A percentile compares a stretch with the other conserved stretches of the same genome.
These are phyloP conservation scores for Daldinia bambusicola DNA, from an alignment of 495 filamentous ascomycete genomes.

Conservation along the genomic window DNA sequence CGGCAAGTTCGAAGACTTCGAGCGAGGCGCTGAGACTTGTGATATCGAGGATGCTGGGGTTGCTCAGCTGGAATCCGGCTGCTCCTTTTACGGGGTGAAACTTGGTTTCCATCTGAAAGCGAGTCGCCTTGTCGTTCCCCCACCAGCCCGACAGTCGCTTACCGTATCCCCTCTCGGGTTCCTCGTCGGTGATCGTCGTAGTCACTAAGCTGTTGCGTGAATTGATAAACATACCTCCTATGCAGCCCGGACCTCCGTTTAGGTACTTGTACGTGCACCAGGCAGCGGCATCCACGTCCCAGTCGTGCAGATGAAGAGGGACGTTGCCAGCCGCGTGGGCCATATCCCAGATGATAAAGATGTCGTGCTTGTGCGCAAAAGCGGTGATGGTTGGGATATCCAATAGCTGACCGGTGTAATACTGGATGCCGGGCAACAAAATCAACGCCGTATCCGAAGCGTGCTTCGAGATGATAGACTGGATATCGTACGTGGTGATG, in stretches of 20 bases:
- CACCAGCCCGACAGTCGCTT: conserved; percentile 86
- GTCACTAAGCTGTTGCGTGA: conserved; percentile 71
- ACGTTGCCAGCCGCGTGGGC: conserved; percentile 96
- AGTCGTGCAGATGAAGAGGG: conserved; percentile 81
- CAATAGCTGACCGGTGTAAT: conserved; percentile 91
- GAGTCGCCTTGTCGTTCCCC: conserved; percentile 78
- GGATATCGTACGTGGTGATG: conserved; percentile 77
- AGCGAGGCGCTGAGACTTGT: conserved; percentile 80
- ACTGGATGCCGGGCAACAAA: conserved; percentile 91
- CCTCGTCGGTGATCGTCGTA: conserved; percentile 49
- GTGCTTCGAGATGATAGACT: conserved; percentile 78
- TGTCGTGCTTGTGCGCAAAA: conserved; percentile 77
- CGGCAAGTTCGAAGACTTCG: conserved; percentile 78
- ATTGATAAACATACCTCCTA: conserved; percentile 90
- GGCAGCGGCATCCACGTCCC: conserved; percentile 95
- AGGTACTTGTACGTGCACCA: conserved; percentile 99
- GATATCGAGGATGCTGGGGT: conserved; percentile 73
- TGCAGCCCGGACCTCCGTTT: conserved; percentile 88
- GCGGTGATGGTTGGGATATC: conserved; percentile 87
- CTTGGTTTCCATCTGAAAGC: conserved; percentile 81
- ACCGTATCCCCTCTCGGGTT: conserved; percentile 55
- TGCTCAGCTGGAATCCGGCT: conserved; percentile 75
- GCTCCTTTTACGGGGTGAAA: conserved; percentile 80
- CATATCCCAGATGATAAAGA: conserved; percentile 92
- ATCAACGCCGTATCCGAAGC: conserved; percentile 80